Conservation (phyloP, 176 grass and related monocot species). For the Triticum turgidum region DNA sequence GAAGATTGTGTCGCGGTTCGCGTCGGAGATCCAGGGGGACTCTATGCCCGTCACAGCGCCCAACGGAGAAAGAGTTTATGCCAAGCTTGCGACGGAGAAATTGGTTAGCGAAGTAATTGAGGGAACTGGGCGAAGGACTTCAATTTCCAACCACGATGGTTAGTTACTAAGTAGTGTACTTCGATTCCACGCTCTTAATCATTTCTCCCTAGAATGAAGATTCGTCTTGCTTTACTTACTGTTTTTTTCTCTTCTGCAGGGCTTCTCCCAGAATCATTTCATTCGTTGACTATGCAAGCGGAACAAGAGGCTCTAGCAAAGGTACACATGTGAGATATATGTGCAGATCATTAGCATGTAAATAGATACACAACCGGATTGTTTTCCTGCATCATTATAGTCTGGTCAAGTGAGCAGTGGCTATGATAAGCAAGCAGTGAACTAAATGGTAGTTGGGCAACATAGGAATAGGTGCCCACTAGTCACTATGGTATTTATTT, state of each 20-base stretch:
- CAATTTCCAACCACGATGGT: constrained; percentile 35
- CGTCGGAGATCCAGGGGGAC: constrained; percentile 71
- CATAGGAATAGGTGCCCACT: not conserved
- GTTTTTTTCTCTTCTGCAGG: constrained; percentile 30
- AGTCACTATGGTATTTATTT: not conserved
- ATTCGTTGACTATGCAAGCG: constrained; percentile 47
- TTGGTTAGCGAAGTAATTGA: constrained; percentile 16
- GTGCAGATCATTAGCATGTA: not conserved
- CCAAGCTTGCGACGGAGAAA: constrained; percentile 47
- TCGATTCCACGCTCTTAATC: constrained; percentile 14
- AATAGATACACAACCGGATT: not conserved
- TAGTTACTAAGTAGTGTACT: not conserved
- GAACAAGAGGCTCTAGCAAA: constrained; percentile 76
- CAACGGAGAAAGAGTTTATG: constrained; percentile 75
- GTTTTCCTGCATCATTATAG: not conserved
- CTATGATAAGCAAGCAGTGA: not conserved
- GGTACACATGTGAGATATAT: constrained; percentile 43
- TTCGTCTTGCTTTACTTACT: constrained; percentile 3
- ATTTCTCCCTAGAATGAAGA: constrained; percentile 8
- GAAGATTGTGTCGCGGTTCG: constrained; percentile 67
- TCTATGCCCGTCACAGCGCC: constrained; percentile 71
- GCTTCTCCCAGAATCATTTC: constrained; percentile 77
- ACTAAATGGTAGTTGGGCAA: not conserved
- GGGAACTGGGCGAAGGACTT: constrained; percentile 6
- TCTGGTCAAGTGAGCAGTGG: not conserved